Evolutionary conservation across 495 filamentous ascomycete genomes (phyloP).

Genomic region (Neohortaea acidophila): DNA sequence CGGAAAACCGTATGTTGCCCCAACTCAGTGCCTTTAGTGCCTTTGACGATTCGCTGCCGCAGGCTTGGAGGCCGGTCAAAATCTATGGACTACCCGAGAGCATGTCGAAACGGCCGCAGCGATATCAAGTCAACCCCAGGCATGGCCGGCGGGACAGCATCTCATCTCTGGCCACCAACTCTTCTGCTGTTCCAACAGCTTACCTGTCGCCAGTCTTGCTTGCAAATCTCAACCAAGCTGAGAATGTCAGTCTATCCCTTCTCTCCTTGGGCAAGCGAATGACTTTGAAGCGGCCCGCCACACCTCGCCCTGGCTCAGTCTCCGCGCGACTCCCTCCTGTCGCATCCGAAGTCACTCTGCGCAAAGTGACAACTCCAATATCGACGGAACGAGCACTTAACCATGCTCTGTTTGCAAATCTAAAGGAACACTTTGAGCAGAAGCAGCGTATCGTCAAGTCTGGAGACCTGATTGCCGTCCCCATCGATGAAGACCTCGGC

Average conservation of each 20-base stretch:
- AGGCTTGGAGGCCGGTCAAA: constrained; percentile 59
- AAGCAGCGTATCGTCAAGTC: constrained; percentile 62
- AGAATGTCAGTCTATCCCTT: constrained; percentile 39
- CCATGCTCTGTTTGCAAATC: constrained; percentile 60
- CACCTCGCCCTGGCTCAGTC: constrained; percentile 36
- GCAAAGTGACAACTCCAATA: constrained; percentile 76
- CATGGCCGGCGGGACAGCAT: constrained; percentile 37
- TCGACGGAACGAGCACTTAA: constrained; percentile 74
- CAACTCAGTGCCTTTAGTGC: constrained; percentile 23
- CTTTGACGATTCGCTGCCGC: constrained; percentile 34
- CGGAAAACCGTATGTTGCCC: constrained; percentile 46
- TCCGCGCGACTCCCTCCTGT: constrained; percentile 57
- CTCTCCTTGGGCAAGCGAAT: constrained; percentile 14
- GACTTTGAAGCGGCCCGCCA: constrained; percentile 6
- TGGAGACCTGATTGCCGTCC: constrained; percentile 75
- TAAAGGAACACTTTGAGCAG: constrained; percentile 75
- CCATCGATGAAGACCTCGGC: constrained; percentile 69
- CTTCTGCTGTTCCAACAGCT: constrained; percentile 37
- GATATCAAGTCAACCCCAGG: constrained; percentile 37
- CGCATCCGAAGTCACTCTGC: constrained; percentile 80
- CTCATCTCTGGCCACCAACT: constrained; percentile 26
- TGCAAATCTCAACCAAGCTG: constrained; percentile 61
- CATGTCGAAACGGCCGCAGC: constrained; percentile 32
- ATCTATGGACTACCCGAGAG: constrained; percentile 72
- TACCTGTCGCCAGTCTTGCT: constrained; percentile 77